These are phyloP conservation scores for Tylopilus plumbeoviolaceoides DNA, from an alignment of 768 basidiomycete genomes.

Conservation along the genomic window DNA sequence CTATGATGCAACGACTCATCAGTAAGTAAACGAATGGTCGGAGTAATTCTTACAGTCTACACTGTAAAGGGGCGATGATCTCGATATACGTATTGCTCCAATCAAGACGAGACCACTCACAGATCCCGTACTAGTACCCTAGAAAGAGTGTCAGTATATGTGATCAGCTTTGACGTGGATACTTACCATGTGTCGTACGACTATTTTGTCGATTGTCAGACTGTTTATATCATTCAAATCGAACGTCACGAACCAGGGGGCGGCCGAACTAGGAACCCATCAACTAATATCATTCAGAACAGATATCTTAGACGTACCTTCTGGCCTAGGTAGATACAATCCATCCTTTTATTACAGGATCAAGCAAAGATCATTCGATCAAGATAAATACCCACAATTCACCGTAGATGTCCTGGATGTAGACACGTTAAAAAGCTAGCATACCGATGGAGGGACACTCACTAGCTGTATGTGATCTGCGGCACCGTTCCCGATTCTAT, in stretches of 20 bases:
- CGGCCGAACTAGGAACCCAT: constrained; percentile 58
- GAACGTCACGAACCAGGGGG: constrained; percentile 53
- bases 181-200: constrained; percentile 58
- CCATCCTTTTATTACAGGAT: constrained; percentile 53
- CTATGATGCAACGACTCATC: constrained; percentile 33
- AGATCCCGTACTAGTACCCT: constrained; percentile 73
- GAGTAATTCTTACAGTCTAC: constrained; percentile 58
- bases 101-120: constrained; percentile 40
- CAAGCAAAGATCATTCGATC: background rate
- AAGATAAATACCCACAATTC: constrained; percentile 54
- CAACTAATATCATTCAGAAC: background rate
- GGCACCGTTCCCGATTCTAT: constrained; percentile 89
- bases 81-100: background rate
- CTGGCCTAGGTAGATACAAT: constrained; percentile 94
- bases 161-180: background rate
- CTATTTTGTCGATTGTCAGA: constrained; percentile 25
- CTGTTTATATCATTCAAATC: background rate
- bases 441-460: constrained; percentile 12
- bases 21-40: background rate
- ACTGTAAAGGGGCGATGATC: constrained; percentile 30
- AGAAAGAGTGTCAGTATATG: constrained; percentile 5
- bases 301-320: constrained; percentile 50
- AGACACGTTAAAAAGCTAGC: background rate
- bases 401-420: constrained; percentile 86
- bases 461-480: constrained; percentile 91